Evolutionary conservation across 768 basidiomycete genomes (phyloP), one percentile per base, ranked within the genome.

Genomic region (Lactarius hatsudake): DNA sequence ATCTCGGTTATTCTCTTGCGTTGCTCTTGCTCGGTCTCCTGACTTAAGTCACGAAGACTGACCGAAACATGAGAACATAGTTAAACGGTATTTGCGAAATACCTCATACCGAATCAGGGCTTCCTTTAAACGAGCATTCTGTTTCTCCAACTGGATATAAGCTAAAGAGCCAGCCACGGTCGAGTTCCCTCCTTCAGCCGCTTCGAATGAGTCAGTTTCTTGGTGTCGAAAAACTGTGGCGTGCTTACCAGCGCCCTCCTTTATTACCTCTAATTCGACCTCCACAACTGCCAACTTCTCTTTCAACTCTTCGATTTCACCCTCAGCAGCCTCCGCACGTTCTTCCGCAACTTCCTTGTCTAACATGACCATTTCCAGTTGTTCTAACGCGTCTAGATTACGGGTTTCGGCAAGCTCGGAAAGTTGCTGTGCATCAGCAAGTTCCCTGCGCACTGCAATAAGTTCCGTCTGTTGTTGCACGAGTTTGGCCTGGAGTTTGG

Each of bases 331-430:
- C 76, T 98, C 96, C 0, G 91, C 89, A 66, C 87, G 86, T 76
- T 98, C 96, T 74, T 98, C 97, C 0, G 96, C 96, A 45, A 98
- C 87, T 76, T 99, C 97, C 78, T 94, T 94, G 75, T 99, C 97
- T 71, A 99, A 78, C 84, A 92, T 92, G 3, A 87, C 83, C 90
- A 98, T 94, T 79, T 99, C 97, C 45, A 98, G 78, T 74, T 96
- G 93, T 65, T 98, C 96, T 61, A 91, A 86, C 1, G 89, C 75
- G 75, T 98, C 96, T 2, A 88, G 78, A 1, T 92, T 80, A 28
- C 91, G 83, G 18, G 78, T 79, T 69, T 96, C 92, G 0, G 87
- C 80, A 40, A 94, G 79, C 40, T 87, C 83, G 0, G 87, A 81
- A n/a, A 94, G 80, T 66, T 93, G 89, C 67, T 90, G 83, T 9